Conservation (phyloP, 2,329 filamentous ascomycete species). For the Aspergillus calidoustus region DNA sequence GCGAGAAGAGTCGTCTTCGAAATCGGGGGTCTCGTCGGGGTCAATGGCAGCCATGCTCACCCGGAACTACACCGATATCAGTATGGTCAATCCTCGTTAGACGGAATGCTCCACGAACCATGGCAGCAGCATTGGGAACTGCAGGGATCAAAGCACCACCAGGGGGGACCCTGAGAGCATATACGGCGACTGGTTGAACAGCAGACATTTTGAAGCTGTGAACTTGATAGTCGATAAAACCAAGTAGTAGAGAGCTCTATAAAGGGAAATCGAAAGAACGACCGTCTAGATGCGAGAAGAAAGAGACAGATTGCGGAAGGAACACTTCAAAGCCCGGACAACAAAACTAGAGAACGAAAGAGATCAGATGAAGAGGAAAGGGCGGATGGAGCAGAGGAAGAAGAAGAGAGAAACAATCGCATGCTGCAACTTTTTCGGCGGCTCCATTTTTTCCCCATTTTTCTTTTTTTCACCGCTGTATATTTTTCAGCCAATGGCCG, state of each 20-base stretch:
- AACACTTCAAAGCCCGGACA: not conserved
- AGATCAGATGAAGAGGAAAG: slow-evolving; percentile 13
- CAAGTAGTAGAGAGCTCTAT: slow-evolving; percentile 24
- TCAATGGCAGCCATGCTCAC: slow-evolving; percentile 99
- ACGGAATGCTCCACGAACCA: slow-evolving; percentile 62
- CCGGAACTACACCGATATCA: slow-evolving; percentile 70
- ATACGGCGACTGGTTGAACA: slow-evolving; percentile 73
- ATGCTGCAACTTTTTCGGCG: slow-evolving; percentile 14
- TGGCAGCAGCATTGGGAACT: slow-evolving; percentile 76
- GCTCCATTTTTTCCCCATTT: slow-evolving; percentile 12
- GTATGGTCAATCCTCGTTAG: not conserved
- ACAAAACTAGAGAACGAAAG: slow-evolving; percentile 8
- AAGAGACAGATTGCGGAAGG: not conserved
- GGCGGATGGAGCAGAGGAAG: slow-evolving; percentile 6
- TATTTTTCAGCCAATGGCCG: slow-evolving; percentile 14
- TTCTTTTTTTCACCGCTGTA: slow-evolving; percentile 28
- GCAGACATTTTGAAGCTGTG: slow-evolving; percentile 48
- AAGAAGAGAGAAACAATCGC: slow-evolving; percentile 16
- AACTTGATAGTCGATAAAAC: slow-evolving; percentile 26
- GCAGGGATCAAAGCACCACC: slow-evolving; percentile 83
- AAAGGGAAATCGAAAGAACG: slow-evolving; percentile 9
- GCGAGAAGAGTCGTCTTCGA: slow-evolving; percentile 64
- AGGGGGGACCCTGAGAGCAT: slow-evolving; percentile 87
- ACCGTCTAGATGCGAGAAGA: slow-evolving; percentile 8
- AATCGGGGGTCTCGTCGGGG: slow-evolving; percentile 75